A percentile compares a stretch with the other conserved stretches of the same genome.
Conservation (phyloP, 306 rosid species). For the Mucuna pruriens region DNA sequence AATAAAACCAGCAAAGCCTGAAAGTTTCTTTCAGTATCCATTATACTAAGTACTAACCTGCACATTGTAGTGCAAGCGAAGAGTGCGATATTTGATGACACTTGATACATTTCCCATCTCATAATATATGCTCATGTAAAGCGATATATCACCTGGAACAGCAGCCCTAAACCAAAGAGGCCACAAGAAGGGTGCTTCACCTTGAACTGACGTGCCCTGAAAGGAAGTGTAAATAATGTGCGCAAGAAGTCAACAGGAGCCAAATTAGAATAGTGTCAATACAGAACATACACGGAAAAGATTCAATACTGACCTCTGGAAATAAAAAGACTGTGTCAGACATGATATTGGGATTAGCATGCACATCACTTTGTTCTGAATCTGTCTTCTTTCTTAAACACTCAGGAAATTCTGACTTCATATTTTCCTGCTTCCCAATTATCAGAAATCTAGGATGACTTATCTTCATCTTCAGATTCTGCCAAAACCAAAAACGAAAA, state of each 20-base stretch:
- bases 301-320: conserved; percentile 76
- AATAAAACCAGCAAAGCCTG: conserved; percentile 27
- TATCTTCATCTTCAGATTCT: conserved; percentile 95
- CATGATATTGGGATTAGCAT: conserved; percentile 43
- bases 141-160: conserved; percentile 79
- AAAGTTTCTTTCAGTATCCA: conserved; percentile 20
- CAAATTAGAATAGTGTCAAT: conserved; percentile 26
- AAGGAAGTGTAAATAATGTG: conserved; percentile 35
- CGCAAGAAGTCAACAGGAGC: conserved; percentile 39
- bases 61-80: conserved; percentile 81
- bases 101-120: conserved; percentile 80
- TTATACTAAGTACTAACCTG: conserved; percentile 75
- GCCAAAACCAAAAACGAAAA: conserved; percentile 44
- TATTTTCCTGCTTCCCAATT: conserved; percentile 68
- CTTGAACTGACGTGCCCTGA: conserved; percentile 77
- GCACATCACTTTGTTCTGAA: conserved; percentile 44
- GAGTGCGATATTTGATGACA: conserved; percentile 78
- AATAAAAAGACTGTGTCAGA: conserved; percentile 69
- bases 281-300: conserved; percentile 19
- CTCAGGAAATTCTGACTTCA: conserved; percentile 68
- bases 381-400: conserved; percentile 64
- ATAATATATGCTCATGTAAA: conserved; percentile 82
- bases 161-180: conserved; percentile 99
- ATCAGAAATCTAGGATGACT: conserved; percentile 84
- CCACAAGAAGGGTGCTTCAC: conserved; percentile 74